Evolutionary conservation across 2,329 filamentous ascomycete genomes (phyloP), one percentile per base, ranked within the genome.

Genomic region (Pezicula radicicola): DNA sequence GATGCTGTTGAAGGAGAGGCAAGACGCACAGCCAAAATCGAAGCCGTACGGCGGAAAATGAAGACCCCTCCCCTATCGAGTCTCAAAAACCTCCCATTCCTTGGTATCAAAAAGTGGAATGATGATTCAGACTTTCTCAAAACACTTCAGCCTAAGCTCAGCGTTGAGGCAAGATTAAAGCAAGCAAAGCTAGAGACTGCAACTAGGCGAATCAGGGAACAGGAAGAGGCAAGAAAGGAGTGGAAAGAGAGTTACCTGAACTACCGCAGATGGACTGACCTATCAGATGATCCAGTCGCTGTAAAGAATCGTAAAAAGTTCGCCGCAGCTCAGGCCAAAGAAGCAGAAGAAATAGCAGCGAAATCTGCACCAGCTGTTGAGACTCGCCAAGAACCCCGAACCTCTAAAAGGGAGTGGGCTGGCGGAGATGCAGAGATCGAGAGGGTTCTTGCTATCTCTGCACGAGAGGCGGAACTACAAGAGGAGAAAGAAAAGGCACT

Each of bases 401-500:
- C 80, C 27, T 59, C 60, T 57, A 70, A 58, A 55, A 74, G 66
- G 49, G 79, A 78, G 53, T 74, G 83, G 51, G 88, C 84, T 65
- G 84, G 81, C 13, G 88, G 85, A 15, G 88, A 92, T 63, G 81
- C 87, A 48, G 88, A 92, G 54, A 68, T 91, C 6, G 84, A 91
- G 65, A 78, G 83, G 36, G 85, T 88, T 6, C 70, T 92, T 45
- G 82, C 30, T 10, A 33, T 33, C 12, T 33, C 30, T 33, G 30
- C 30, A 33, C 30, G 88, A 63, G 84, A 88, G 60, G 91, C 88
- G 0, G 80, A 85, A 62, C 84, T 86, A 56, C 87, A 90, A 62
- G 78, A 82, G 33, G 78, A 82, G 53, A 87, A 90, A 58, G 83
- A 86, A 45, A 85, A 88, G 57, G 70, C 77, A 43, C 75, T 80